Evolutionary conservation across 2,329 filamentous ascomycete genomes (phyloP).

Genomic region (Pseudopithomyces maydicus): DNA sequence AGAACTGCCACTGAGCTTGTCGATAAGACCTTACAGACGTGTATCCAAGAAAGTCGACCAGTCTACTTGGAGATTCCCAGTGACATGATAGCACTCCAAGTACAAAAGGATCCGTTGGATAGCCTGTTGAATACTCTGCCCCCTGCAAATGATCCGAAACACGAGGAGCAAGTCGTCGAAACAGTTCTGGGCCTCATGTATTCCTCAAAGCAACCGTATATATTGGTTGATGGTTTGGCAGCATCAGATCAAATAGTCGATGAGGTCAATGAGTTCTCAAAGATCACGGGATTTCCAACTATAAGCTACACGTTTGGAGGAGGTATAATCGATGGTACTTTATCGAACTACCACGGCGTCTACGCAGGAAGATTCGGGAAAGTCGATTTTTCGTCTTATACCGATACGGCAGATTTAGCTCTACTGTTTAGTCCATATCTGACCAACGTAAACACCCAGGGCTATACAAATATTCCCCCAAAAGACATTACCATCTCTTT

Average conservation of each 20-base stretch:
- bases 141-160: slow-evolving; percentile 22
- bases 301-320: slow-evolving; percentile 56
- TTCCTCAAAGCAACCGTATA: slow-evolving; percentile 53
- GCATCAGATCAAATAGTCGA: slow-evolving; percentile 48
- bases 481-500: slow-evolving; percentile 36
- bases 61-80: slow-evolving; percentile 62
- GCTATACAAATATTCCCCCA: slow-evolving; percentile 17
- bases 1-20: slow-evolving; percentile 55
- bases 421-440: slow-evolving; percentile 47
- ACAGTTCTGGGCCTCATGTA: slow-evolving; percentile 51
- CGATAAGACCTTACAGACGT: slow-evolving; percentile 56
- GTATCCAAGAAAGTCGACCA: slow-evolving; percentile 58
- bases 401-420: slow-evolving; percentile 47
- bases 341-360: slow-evolving; percentile 56
- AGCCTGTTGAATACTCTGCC: slow-evolving; percentile 26
- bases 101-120: slow-evolving; percentile 35
- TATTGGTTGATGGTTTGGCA: slow-evolving; percentile 60
- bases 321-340: slow-evolving; percentile 55
- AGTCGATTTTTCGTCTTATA: slow-evolving; percentile 34
- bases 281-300: slow-evolving; percentile 53
- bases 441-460: slow-evolving; percentile 54
- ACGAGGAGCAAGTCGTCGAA: slow-evolving; percentile 33
- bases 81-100: slow-evolving; percentile 53
- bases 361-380: slow-evolving; percentile 52
- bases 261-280: slow-evolving; percentile 51